phyloP scores from a whole-genome alignment of 805 yeast genomes.

The Candida patagonica region DNA sequence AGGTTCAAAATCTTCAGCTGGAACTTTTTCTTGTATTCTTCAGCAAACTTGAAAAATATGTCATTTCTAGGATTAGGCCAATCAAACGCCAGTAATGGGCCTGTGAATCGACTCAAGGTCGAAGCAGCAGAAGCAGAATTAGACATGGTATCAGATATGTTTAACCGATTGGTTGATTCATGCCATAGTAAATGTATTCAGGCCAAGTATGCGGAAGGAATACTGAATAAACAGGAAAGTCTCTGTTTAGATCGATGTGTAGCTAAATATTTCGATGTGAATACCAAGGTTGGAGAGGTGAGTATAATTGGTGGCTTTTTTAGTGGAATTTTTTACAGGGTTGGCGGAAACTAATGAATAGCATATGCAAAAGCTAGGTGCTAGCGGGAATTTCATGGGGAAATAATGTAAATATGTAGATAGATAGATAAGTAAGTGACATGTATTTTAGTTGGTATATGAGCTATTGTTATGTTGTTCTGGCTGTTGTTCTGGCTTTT shows the following conservation, averaged over 20 bases:
- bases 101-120: conserved; percentile 27
- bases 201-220: conserved; percentile 58
- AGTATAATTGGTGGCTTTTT: conserved; percentile 7
- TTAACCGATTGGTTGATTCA: conserved; percentile 79
- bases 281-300: conserved; percentile 83
- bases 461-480: neutral
- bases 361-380: conserved; percentile 43
- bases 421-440: too few relatives aligned
- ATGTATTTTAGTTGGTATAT: neutral
- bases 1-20: neutral
- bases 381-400: conserved; percentile 21
- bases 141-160: conserved; percentile 97
- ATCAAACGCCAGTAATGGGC: conserved; percentile 31
- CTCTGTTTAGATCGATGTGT: conserved; percentile 94
- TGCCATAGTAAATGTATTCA: conserved; percentile 81
- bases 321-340: neutral
- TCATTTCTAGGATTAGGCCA: conserved; percentile 45
- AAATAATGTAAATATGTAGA: conserved; percentile 3
- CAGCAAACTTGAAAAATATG: too few relatives aligned
- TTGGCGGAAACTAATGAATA: conserved; percentile 7
- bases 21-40: neutral
- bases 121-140: conserved; percentile 92
- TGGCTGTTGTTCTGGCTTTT: neutral
- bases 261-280: conserved; percentile 86
- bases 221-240: conserved; percentile 68